Conservation (phyloP, 2,329 filamentous ascomycete genomes). For the Cladophialophora immunda region DNA sequence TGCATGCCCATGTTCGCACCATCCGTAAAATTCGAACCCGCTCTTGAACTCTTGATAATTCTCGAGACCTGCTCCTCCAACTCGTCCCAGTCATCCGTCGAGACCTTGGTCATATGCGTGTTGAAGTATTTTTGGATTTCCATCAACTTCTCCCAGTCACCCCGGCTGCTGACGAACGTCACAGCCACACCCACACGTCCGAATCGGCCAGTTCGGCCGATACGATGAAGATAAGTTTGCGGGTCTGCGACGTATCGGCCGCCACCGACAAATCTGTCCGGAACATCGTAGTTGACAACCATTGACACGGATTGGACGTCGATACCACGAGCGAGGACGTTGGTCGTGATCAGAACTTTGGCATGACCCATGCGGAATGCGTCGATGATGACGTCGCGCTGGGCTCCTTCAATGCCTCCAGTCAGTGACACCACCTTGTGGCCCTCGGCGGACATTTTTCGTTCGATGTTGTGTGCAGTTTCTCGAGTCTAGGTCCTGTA, state of each 20-base stretch:
- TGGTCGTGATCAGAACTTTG: slow-evolving; percentile 98
- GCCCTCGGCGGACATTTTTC: slow-evolving; percentile 84
- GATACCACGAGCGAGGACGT: slow-evolving; percentile 94
- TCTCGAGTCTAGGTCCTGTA: slow-evolving; percentile 72
- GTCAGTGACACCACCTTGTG: slow-evolving; percentile 92
- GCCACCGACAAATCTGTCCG: slow-evolving; percentile 50
- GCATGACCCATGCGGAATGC: slow-evolving; percentile 85
- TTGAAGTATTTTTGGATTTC: slow-evolving; percentile 82
- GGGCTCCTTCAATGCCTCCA: slow-evolving; percentile 82
- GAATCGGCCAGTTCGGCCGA: slow-evolving; percentile 95
- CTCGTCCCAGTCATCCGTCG: slow-evolving; percentile 88
- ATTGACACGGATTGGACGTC: slow-evolving; percentile 92
- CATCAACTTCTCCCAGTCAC: slow-evolving; percentile 80
- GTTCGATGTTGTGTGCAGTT: slow-evolving; percentile 84
- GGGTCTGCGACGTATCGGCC: slow-evolving; percentile 70
- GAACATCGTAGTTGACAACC: slow-evolving; percentile 91
- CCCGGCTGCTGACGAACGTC: slow-evolving; percentile 88
- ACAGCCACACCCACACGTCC: slow-evolving; percentile 96
- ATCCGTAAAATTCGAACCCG: slow-evolving; percentile 50
- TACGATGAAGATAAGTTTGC: slow-evolving; percentile 97
- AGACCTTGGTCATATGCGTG: slow-evolving; percentile 81
- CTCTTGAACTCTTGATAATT: slow-evolving; percentile 72
- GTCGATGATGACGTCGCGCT: slow-evolving; percentile 84
- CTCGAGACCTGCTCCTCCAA: slow-evolving; percentile 84
- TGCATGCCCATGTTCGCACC: slow-evolving; percentile 33